Base-by-base conservation (phyloP, 192 early-diverging fungal genomes). In the Dimargaris cristalligena region DNA sequence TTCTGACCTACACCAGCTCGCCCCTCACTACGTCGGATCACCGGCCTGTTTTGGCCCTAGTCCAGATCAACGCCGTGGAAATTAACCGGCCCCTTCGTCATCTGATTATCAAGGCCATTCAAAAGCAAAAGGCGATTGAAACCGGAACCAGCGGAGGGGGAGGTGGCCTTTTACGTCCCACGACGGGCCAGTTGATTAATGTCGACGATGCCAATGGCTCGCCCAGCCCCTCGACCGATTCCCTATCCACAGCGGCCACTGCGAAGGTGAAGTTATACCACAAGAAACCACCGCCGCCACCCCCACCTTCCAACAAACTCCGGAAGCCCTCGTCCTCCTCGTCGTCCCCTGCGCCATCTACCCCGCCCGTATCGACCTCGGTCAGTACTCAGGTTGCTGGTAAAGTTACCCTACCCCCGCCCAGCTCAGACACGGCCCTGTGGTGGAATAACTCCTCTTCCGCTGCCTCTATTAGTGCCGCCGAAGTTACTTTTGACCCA, bases 281-380 rank as follows among this genome's bases (percentile, higher is more conserved):
- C 47, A 48, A 48, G 47, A 48, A 48, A 48, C 47, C 47, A 6
- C 47, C 47, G 34, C 54, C 32, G n/a, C 54, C 54, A 18, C 54
- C 54, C 10, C 54, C 54, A 8, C 26, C 54, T 11, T 29, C 54
- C 18, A 18, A 20, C 34, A 56, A 56, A 34, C 1, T 33, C 16
- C 30, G 34, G 34, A 3, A 20, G 34, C 20, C 20, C 23, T 6
- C 51, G 3, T 26, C 18, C 16, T 2, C 2, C 29, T 16, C 2
- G 1, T 26, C 51, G 2, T 26, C 3, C 23, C 23, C 20, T 47
- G 25, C n/a, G 20, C 25, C 46, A 47, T 25, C 46, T 47, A 47
- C 20, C 46, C 46, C 46, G 25, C n/a, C 20, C 25, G 1, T 6
- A 47, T 6, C 46, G 6, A 25, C 46, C 20, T 18, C 25, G n/a